Evolutionary conservation across 345 rosid species (phyloP).

Genomic region (Eucalyptus shirleyi): DNA sequence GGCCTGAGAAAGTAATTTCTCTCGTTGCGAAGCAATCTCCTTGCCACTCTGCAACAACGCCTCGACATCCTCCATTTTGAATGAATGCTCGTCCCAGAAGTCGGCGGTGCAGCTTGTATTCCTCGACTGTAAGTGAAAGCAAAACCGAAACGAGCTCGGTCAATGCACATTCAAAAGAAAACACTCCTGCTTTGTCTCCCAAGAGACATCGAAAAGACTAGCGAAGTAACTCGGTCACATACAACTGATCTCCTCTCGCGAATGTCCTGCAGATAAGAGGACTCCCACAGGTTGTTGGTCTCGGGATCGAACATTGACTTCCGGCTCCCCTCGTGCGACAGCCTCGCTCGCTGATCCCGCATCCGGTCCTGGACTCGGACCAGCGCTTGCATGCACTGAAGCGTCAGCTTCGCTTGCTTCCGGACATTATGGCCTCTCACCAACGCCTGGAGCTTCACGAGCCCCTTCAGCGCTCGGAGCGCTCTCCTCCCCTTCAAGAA

Average conservation of each 20-base stretch:
- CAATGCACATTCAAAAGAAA: not conserved
- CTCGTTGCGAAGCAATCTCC: conserved; percentile 49
- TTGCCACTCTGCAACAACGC: conserved; percentile 28
- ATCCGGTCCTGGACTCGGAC: conserved; percentile 72
- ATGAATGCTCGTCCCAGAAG: conserved; percentile 42
- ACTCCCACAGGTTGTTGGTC: conserved; percentile 35
- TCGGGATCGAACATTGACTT: conserved; percentile 37
- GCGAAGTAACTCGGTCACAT: not conserved
- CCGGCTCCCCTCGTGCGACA: conserved; percentile 28
- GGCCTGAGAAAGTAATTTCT: conserved; percentile 53
- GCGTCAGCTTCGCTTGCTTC: conserved; percentile 60
- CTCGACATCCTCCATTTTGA: conserved; percentile 28
- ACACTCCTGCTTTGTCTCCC: not conserved
- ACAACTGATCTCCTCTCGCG: conserved; percentile 43
- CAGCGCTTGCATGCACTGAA: conserved; percentile 72
- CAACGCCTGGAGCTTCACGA: conserved; percentile 88
- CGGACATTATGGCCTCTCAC: conserved; percentile 88
- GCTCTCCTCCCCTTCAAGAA: conserved; percentile 61
- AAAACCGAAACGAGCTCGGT: not conserved
- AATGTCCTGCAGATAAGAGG: conserved; percentile 52
- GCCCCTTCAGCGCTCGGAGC: conserved; percentile 69
- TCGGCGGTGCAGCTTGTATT: conserved; percentile 45
- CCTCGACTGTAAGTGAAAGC: conserved; percentile 34
- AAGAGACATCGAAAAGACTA: not conserved
- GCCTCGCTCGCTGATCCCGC: conserved; percentile 39